Percentiles rank a stretch among this genome's conserved stretches.
These are phyloP conservation scores for Golovinomyces cichoracearum DNA, from an alignment of 2,329 filamentous ascomycete genomes.

Conservation along the genomic window DNA sequence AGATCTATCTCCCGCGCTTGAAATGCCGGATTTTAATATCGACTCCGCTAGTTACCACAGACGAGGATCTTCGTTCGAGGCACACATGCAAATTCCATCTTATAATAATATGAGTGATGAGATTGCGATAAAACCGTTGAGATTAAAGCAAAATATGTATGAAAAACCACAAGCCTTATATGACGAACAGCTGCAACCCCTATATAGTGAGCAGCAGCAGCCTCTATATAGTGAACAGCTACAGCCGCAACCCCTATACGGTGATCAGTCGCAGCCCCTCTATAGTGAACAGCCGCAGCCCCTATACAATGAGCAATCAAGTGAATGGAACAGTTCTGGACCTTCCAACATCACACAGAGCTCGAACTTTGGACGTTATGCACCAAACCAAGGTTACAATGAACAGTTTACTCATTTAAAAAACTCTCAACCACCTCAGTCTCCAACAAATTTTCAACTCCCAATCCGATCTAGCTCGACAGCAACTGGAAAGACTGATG, in stretches of 20 bases:
- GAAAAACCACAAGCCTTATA: too few species aligned
- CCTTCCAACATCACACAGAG: conserved; percentile 1
- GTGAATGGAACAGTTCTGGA: conserved; percentile 9
- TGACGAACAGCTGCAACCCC: conserved; percentile 20
- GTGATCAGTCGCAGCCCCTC: conserved; percentile 23
- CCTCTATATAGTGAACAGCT: conserved; percentile 32
- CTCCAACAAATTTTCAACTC: conserved; percentile 8
- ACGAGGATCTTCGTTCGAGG: conserved; percentile 12
- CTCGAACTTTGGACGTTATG: conserved; percentile 4
- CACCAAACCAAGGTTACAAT: conserved; percentile 7
- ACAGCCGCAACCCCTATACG: too few species aligned
- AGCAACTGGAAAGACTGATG: conserved; percentile 7
- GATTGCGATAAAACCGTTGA: conserved; percentile 28
- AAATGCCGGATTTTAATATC: conserved; percentile 14
- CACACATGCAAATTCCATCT: conserved; percentile 10
- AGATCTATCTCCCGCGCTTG: conserved; percentile 8
- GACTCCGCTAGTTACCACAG: conserved; percentile 5
- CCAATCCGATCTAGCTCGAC: conserved; percentile 12
- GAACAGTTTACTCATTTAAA: conserved; percentile 3
- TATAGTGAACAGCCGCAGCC: conserved; percentile 52
- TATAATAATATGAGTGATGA: conserved; percentile 17
- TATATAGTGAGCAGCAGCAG: conserved; percentile 51
- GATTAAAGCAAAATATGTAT: conserved; percentile 40
- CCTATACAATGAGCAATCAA: conserved; percentile 29
- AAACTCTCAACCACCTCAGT: neutral